Base-by-base conservation (phyloP, 768 basidiomycete genomes). In the Lactarius akahatsu region DNA sequence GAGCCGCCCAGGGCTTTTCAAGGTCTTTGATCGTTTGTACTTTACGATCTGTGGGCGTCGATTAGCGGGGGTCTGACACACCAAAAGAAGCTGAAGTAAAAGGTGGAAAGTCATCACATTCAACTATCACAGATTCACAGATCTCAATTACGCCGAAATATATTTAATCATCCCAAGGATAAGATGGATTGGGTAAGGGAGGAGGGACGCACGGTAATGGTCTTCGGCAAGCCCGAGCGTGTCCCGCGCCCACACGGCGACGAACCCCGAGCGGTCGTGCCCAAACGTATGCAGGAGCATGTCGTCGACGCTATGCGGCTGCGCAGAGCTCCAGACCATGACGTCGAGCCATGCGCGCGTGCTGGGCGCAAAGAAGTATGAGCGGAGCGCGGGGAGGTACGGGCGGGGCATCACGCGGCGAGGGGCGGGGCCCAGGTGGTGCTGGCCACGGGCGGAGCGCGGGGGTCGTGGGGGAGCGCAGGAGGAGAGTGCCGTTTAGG, bases 281-380 rank as follows among this genome's bases (percentile, higher is more conserved):
- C 80, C 84, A 73, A 93, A 92, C 40, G 82, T 81, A 41, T 78
- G 79, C 26, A 82, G 74, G 0, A 90, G 88, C 92, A 94, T 94
- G 70, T 88, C 86, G 0, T 77, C 75, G 10, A 92, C 92, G 72
- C 85, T 91, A 59, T 87, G 87, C 2, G 91, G 90, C 72, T 92
- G 90, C 4, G 92, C 92, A 2, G 89, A 91, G 72, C 89, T 91
- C 92, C 92, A 95, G 4, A 95, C 83, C 89, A 94, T 94, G 4
- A 89, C 86, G 65, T 92, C 90, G 23, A 93, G 80, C 89, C 90
- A 92, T 16, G 72, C 71, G 40, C 76, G 78, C n/a, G 87, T 91
- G 20, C 78, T 70, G 0, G 81, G 76, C 58, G 86, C 84, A 69
- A 91, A 86, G 2, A 92, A 75, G 72, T 89, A 93, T 3, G 80